Conservation (phyloP, 495 filamentous ascomycete genomes). For the Entonaema liquescens region DNA sequence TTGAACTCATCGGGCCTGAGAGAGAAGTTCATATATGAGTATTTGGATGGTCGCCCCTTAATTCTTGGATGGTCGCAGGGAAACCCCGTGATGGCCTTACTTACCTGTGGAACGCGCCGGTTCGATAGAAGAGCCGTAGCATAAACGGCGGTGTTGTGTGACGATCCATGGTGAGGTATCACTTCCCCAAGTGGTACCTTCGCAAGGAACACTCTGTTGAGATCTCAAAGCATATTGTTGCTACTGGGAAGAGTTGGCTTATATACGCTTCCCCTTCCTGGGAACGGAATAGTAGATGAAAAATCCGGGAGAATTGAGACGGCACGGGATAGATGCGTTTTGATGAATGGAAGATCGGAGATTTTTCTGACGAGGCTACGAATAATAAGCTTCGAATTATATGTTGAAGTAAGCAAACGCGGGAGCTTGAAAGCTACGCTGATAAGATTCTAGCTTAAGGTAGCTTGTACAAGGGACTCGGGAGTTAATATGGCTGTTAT, state of each 20-base stretch:
- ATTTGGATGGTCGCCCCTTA: not conserved
- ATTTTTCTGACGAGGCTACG: not conserved
- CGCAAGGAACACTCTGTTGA: conserved; percentile 12
- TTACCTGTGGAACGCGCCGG: conserved; percentile 76
- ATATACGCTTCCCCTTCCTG: not conserved
- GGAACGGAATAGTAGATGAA: not conserved
- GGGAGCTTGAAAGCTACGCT: conserved; percentile 33
- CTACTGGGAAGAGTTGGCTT: not conserved
- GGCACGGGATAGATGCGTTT: not conserved
- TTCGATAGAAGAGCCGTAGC: conserved; percentile 87
- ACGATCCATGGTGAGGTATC: conserved; percentile 64
- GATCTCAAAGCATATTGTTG: conserved; percentile 32
- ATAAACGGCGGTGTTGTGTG: conserved; percentile 81
- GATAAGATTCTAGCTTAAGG: conserved; percentile 15
- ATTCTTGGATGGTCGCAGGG: not conserved
- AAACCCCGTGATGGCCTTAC: conserved; percentile 1
- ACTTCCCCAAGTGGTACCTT: conserved; percentile 32
- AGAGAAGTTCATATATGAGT: conserved; percentile 1
- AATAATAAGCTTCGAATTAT: not conserved
- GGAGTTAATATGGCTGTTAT: conserved; percentile 14
- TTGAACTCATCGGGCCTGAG: conserved; percentile 73
- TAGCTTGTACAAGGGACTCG: not conserved
- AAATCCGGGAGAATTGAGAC: not conserved
- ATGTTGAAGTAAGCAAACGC: conserved; percentile 27
- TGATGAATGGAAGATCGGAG: not conserved